Evolutionary conservation across 495 filamentous ascomycete genomes (phyloP), one percentile per base, ranked within the genome.

Genomic region (Xylaria intraflava): DNA sequence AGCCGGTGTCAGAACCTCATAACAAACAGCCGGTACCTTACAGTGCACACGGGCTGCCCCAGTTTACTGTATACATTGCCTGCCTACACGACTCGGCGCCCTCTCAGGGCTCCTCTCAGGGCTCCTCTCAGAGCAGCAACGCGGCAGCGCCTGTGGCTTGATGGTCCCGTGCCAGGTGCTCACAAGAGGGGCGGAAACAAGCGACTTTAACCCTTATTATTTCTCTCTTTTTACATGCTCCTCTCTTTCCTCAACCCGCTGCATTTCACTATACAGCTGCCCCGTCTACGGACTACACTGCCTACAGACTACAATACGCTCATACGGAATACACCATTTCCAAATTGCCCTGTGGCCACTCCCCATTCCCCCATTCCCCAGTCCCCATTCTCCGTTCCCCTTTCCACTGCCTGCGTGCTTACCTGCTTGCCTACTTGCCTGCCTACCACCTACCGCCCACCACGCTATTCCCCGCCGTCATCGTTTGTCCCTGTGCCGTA

Each of bases 171-270:
- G 51, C 51, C 38, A 33, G 24, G 19, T 39, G n/a, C 19, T 51
- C 23, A 20, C 20, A 26, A 7, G 49, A 51, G 49, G 49, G 49
- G 49, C 49, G 24, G n/a, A 29, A 51, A 51, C 39, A 51, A 40
- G 23, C 39, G 22, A 17, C 8, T 38, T 27, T 17, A 26, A 46
- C n/a, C 27, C 39, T 31, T 22, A 2, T 8, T 35, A 10, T 10
- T 35, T 35, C 31, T 10, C 26, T 41, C 48, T 31, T 38, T 36
- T 24, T n/a, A n/a, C 29, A 12, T 20, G n/a, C 16, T 11, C 46
- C 7, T 26, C 49, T 43, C 30, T 27, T 6, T 36, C 16, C 39
- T 19, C 40, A 17, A 40, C n/a, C n/a, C n/a, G n/a, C n/a, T n/a
- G n/a, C n/a, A n/a, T n/a, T n/a, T 12, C 20, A 30, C 24, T 11